Conservation (phyloP, 768 basidiomycete genomes). For the Boletus rubropictus region DNA sequence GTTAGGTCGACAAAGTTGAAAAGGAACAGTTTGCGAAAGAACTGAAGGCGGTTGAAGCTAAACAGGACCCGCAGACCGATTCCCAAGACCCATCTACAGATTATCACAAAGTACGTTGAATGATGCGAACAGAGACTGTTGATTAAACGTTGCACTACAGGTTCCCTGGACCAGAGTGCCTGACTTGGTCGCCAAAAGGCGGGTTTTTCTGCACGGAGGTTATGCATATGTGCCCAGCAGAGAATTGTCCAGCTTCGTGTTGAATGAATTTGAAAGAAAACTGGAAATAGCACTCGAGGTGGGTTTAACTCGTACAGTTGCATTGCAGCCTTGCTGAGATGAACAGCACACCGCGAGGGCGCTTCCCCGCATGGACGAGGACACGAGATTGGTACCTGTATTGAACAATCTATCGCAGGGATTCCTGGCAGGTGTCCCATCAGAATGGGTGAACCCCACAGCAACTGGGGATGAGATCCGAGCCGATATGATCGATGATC, state of each 20-base stretch:
- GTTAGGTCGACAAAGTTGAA: slow-evolving; percentile 57
- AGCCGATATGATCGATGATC: slow-evolving; percentile 90
- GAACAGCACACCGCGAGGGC: slow-evolving; percentile 74
- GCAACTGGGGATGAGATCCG: slow-evolving; percentile 63
- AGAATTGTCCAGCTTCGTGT: slow-evolving; percentile 79
- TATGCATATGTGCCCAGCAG: slow-evolving; percentile 83
- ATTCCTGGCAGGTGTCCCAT: slow-evolving; percentile 85
- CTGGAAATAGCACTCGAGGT: slow-evolving; percentile 78
- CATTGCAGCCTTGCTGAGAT: slow-evolving; percentile 8
- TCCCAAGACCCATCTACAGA: background rate
- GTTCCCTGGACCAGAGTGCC: slow-evolving; percentile 97
- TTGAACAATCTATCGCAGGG: slow-evolving; percentile 89
- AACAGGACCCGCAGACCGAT: background rate
- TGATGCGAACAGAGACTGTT: background rate
- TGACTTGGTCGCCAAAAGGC: slow-evolving; percentile 79
- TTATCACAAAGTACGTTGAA: slow-evolving; percentile 66
- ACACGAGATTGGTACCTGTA: slow-evolving; percentile 83
- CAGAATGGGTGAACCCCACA: slow-evolving; percentile 64
- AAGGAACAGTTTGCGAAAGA: slow-evolving; percentile 42
- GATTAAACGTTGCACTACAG: slow-evolving; percentile 34
- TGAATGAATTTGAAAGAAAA: slow-evolving; percentile 74
- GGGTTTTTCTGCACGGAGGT: slow-evolving; percentile 71
- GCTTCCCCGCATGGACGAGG: slow-evolving; percentile 89
- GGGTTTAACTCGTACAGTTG: slow-evolving; percentile 10
- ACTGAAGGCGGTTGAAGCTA: slow-evolving; percentile 36